Evolutionary conservation across 345 rosid species (phyloP).

Genomic region (Brassica rapa): DNA sequence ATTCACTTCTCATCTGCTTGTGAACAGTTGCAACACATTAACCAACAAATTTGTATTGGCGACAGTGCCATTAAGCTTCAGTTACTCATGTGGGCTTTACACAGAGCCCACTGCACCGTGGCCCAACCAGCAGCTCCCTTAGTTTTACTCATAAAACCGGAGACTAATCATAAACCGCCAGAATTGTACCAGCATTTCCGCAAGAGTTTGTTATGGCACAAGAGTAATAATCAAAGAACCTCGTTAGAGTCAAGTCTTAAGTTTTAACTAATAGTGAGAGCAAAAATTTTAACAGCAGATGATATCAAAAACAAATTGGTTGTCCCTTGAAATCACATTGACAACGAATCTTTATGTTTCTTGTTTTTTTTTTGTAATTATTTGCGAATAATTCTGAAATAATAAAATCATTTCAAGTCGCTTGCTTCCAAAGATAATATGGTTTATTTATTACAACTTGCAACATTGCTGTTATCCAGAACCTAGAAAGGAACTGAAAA

Average conservation of each 20-base stretch:
- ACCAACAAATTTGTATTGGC: constrained; percentile 3
- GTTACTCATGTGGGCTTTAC: constrained; percentile 6
- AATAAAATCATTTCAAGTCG: background rate
- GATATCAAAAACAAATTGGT: constrained; percentile 52
- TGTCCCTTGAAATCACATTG: background rate
- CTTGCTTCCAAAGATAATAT: background rate
- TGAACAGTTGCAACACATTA: background rate
- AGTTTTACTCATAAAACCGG: background rate
- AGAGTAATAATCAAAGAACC: background rate
- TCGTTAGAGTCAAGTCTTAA: constrained; percentile 35
- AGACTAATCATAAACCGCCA: constrained; percentile 2
- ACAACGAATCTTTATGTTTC: background rate
- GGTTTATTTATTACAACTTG: constrained; percentile 12
- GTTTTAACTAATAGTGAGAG: background rate
- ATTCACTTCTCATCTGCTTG: background rate
- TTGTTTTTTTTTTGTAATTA: background rate
- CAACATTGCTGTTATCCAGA: constrained; percentile 12
- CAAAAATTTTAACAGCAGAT: constrained; percentile 43
- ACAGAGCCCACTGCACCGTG: background rate
- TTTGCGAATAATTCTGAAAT: background rate
- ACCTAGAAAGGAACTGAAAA: background rate
- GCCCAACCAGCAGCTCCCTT: constrained; percentile 6
- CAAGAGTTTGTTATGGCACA: background rate
- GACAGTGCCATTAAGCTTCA: background rate
- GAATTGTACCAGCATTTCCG: background rate